These are phyloP conservation scores for Tetraselmis striata DNA, from an alignment of 139 green algal genomes.

Conservation along the genomic window DNA sequence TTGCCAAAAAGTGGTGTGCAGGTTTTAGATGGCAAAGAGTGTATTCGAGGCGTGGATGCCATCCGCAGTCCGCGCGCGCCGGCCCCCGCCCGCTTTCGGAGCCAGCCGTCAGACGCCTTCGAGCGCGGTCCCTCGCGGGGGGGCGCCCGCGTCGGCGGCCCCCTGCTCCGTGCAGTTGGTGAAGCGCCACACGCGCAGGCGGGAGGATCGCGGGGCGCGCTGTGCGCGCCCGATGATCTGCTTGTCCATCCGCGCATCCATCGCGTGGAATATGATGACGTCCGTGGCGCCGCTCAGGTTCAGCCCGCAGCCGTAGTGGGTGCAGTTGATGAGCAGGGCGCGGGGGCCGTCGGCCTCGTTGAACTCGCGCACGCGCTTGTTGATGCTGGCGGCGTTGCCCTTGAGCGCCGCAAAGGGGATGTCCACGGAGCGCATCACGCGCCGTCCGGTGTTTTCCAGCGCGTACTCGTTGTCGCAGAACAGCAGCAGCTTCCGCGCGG, in stretches of 20 bases:
- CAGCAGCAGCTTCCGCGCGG: neutral
- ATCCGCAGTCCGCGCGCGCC: no score
- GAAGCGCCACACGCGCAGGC: neutral
- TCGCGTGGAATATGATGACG: neutral
- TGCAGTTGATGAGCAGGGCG: neutral
- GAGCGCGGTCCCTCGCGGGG: no score
- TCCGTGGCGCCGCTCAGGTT: neutral
- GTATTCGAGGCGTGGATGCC: no score
- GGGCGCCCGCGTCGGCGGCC: neutral
- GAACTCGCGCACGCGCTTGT: neutral
- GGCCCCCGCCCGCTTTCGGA: no score
- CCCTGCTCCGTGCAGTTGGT: neutral
- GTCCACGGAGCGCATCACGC: neutral
- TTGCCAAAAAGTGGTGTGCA: no score
- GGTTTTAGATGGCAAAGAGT: no score
- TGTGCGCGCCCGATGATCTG: neutral
- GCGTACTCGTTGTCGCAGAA: neutral
- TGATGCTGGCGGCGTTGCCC: neutral
- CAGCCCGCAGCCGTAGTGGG: neutral
- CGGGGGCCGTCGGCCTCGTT: no score
- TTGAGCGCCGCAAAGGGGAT: neutral
- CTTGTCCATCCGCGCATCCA: neutral
- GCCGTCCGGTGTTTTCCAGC: neutral
- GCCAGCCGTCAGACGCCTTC: no score
- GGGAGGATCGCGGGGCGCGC: neutral